Percentiles rank a stretch among this genome's conserved stretches.
Evolutionary conservation across 345 rosid genomes (phyloP).

Genomic region (Bretschneidera sinensis): DNA sequence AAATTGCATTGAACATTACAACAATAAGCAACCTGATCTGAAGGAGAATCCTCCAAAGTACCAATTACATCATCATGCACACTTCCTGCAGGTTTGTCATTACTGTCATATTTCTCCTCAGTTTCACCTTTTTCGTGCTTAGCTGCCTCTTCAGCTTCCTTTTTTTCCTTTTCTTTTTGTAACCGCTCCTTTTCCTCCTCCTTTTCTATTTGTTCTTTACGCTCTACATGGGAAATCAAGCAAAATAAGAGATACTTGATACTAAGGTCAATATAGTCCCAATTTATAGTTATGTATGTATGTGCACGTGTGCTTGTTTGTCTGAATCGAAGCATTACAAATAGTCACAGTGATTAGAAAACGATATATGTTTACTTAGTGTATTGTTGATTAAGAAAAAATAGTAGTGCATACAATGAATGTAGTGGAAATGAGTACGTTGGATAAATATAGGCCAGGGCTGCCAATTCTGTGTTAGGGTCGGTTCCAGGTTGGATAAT

Average conservation of each 20-base stretch:
- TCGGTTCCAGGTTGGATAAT: too few species aligned
- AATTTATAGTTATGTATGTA: neutral
- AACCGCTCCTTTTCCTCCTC: conserved; percentile 71
- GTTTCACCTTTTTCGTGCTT: conserved; percentile 28
- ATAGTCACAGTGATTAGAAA: too few species aligned
- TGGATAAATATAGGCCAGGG: too few species aligned
- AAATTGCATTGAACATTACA: conserved; percentile 1
- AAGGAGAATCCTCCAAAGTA: conserved; percentile 42
- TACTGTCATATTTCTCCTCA: conserved; percentile 32
- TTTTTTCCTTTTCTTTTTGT: conserved; percentile 67
- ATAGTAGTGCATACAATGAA: too few species aligned
- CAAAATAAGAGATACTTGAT: conserved; percentile 4
- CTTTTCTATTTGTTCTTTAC: conserved; percentile 80
- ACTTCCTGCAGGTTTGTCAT: conserved; percentile 26
- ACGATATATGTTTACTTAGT: too few species aligned
- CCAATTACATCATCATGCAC: conserved; percentile 40
- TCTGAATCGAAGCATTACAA: too few species aligned
- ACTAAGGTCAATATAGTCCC: neutral
- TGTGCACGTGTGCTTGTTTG: too few species aligned
- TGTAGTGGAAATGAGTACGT: too few species aligned
- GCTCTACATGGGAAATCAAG: conserved; percentile 40
- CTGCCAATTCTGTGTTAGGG: too few species aligned
- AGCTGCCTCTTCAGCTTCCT: conserved; percentile 65
- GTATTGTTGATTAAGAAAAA: too few species aligned
- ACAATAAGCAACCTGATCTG: conserved; percentile 56